phyloP scores from a whole-genome alignment of 768 basidiomycete species.

The Termitomyces sp. region DNA sequence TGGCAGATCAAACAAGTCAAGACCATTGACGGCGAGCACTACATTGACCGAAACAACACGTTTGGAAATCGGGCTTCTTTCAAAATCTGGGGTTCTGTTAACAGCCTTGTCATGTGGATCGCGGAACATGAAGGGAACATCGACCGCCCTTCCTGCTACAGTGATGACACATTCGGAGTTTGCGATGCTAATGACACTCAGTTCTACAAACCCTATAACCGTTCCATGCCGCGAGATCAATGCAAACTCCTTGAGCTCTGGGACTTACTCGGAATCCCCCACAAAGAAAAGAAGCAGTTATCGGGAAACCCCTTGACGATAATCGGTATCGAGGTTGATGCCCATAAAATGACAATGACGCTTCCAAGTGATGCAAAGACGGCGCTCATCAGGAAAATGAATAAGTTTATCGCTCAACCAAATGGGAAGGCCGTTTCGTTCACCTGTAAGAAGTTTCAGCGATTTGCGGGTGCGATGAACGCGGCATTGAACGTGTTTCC shows the following conservation, averaged over 20 bases:
- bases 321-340: conserved; percentile 4
- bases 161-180: background rate
- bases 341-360: background rate
- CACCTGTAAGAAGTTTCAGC: background rate
- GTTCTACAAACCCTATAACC: background rate
- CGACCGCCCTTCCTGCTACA: background rate
- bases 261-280: conserved; percentile 2
- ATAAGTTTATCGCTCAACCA: background rate
- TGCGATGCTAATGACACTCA: background rate
- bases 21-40: background rate
- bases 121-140: background rate
- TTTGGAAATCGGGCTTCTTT: conserved; percentile 1
- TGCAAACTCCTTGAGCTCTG: background rate
- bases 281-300: conserved; percentile 2
- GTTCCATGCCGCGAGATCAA: background rate
- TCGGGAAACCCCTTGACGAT: background rate
- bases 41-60: background rate
- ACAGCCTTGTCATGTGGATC: conserved; percentile 5
- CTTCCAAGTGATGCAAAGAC: background rate
- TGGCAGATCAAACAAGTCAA: conserved; percentile 6
- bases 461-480: background rate
- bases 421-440: background rate
- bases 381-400: background rate
- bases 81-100: conserved; percentile 4
- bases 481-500: conserved; percentile 4